Percentiles rank a stretch among this genome's conserved stretches.
Evolutionary conservation across 2,329 filamentous ascomycete species (phyloP).

Genomic region (Pseudogymnoascus sp.): DNA sequence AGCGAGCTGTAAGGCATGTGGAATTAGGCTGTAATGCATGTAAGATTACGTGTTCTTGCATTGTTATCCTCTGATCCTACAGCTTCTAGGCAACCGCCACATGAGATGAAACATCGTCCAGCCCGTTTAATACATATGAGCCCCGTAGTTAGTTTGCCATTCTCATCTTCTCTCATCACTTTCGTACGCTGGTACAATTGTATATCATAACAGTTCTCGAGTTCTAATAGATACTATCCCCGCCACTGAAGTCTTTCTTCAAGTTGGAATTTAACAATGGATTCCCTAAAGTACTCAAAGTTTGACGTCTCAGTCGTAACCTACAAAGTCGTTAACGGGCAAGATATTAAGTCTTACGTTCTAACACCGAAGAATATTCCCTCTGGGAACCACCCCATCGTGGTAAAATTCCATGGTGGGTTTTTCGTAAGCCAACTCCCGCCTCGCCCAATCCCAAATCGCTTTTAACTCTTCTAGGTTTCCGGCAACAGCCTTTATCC

Average conservation of each 20-base stretch:
- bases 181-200: background rate
- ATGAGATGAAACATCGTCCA: background rate
- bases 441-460: background rate
- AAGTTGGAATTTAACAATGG: conserved; percentile 11
- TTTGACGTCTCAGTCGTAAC: conserved; percentile 18
- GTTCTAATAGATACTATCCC: background rate
- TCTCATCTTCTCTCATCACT: background rate
- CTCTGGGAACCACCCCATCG: conserved; percentile 16
- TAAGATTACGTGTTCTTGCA: background rate
- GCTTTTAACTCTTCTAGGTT: background rate
- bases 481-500: conserved; percentile 17
- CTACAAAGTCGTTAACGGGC: conserved; percentile 21
- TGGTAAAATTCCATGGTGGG: conserved; percentile 21
- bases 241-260: background rate
- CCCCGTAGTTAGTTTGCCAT: background rate
- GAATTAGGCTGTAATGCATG: background rate
- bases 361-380: conserved; percentile 18
- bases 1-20: background rate
- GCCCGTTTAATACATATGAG: background rate
- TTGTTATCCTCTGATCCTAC: background rate
- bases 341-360: conserved; percentile 19
- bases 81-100: background rate
- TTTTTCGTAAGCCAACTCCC: conserved; percentile 14
- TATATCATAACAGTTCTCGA: background rate
- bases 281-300: conserved; percentile 17